Evolutionary conservation across 2,329 filamentous ascomycete genomes (phyloP), one percentile per base, ranked within the genome.

Genomic region (Emmonsiellopsis sp.): DNA sequence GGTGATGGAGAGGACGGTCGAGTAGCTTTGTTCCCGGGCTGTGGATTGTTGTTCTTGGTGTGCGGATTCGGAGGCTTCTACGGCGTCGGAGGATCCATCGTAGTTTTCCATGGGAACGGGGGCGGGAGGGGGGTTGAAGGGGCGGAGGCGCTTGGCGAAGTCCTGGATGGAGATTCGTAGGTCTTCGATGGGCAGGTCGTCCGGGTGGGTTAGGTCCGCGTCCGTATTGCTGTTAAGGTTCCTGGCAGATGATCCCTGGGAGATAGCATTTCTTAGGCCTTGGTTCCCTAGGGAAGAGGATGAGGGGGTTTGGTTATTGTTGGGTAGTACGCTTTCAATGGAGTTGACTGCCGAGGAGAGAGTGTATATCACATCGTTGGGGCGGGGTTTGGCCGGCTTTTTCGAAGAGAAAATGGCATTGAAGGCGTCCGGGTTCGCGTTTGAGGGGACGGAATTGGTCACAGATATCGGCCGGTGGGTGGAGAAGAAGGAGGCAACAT

Each of bases 381-480:
- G 73, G 69, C 71, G 65, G 64, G 68, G 64, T 64, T 65, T 72
- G 33, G 68, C 59, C 60, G 69, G 34, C 61, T 67, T 62, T 80
- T 78, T 74, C 75, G 78, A 54, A 74, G 84, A 77, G 70, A 97
- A 97, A 65, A 98, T 91, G 64, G 86, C 79, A 57, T 88, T 85
- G 70, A 97, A 96, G 49, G 85, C 79, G 65, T 87, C 85, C 57
- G 86, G 77, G 51, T 81, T 83, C 45, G 90, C 80, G 17, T 79
- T 76, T 62, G 81, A 83, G 53, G 87, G 93, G 65, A 95, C 85
- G 60, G 86, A 85, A 62, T 85, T 84, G 49, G 85, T 90, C 60
- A 96, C 83, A 53, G 89, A 95, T 65, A 98, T 92, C 45, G 93
- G 93, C 57, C 93, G 85, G 73, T 98, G 89, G 60, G 95, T 86